Base-by-base conservation (phyloP, 1,139 yeast species). In the Maudiozyma humilis region DNA sequence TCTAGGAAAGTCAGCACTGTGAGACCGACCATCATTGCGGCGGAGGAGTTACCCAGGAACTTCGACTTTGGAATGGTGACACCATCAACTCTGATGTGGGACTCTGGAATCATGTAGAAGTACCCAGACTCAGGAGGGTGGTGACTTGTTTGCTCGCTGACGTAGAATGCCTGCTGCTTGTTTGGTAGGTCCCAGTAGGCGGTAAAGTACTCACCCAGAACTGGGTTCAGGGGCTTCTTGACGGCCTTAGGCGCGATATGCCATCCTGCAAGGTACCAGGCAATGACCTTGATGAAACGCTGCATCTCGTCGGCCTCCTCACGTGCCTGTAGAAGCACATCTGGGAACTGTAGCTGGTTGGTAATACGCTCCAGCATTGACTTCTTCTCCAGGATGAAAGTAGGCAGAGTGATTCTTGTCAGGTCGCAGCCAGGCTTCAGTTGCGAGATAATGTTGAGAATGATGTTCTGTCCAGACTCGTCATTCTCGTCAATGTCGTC, bases 41-140 rank as follows among this genome's bases (percentile, higher is more conserved):
- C 98, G 0, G 96, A 89, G 0, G 96, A 87, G 61, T 89, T 91
- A 27, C 98, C 98, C 47, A 91, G 70, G 57, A 91, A 93, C 59
- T 78, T 78, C 1, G 96, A 88, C 57, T 76, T 81, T 14, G 98
- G 98, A 40, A 87, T 72, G 31, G 89, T 78, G 2, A 84, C 75
- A 34, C 98, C 98, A 60, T 91, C 98, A 14, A 83, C 88, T 52
- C 91, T 77, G 46, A 91, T 85, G 53, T 78, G 77, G 51, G 75
- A 76, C 47, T 81, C 84, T 0, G 98, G 98, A 38, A 86, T 75
- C 64, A 82, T 69, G 63, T 86, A 91, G 58, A 89, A 91, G 65
- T 91, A 91, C 0, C 96, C 83, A 0, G 96, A 86, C 60, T 91
- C 84, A 7, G 98, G 98, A n/a, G 98, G 98, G 62, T 91, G 98